phyloP scores from a whole-genome alignment of 176 grass and related monocot genomes.

The Panicum miliaceum region DNA sequence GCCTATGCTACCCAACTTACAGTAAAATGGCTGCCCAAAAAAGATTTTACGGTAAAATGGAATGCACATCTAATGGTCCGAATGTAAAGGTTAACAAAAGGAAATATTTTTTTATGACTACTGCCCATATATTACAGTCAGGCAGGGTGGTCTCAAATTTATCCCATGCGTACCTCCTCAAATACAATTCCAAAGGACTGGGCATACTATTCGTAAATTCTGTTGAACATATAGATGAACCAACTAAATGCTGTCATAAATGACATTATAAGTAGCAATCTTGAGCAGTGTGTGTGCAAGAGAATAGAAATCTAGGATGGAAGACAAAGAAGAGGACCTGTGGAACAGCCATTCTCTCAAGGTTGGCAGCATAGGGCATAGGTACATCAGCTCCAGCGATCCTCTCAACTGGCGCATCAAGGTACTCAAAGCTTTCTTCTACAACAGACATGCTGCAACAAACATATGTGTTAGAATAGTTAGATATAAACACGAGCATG shows the following conservation, averaged over 20 bases:
- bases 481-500: neutral
- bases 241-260: neutral
- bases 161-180: neutral
- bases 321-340: conserved; percentile 57
- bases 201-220: conserved; percentile 14
- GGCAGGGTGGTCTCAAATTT: neutral
- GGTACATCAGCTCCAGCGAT: conserved; percentile 96
- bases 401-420: conserved; percentile 93
- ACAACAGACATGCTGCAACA: conserved; percentile 80
- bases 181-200: conserved; percentile 5
- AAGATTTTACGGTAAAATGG: neutral
- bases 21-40: neutral
- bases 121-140: conserved; percentile 4
- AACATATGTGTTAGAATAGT: conserved; percentile 31
- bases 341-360: conserved; percentile 94
- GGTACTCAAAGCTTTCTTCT: conserved; percentile 91
- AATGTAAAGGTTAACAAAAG: neutral
- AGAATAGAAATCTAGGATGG: conserved; percentile 13
- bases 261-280: neutral
- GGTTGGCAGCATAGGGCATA: conserved; percentile 95
- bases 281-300: neutral
- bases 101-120: neutral
- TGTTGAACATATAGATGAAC: conserved; percentile 21
- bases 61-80: neutral
- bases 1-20: conserved; percentile 7